A percentile compares a stretch with the other conserved stretches of the same genome.
phyloP scores from a whole-genome alignment of 352 stramenopile genomes.

The Plasmopara muralis region DNA sequence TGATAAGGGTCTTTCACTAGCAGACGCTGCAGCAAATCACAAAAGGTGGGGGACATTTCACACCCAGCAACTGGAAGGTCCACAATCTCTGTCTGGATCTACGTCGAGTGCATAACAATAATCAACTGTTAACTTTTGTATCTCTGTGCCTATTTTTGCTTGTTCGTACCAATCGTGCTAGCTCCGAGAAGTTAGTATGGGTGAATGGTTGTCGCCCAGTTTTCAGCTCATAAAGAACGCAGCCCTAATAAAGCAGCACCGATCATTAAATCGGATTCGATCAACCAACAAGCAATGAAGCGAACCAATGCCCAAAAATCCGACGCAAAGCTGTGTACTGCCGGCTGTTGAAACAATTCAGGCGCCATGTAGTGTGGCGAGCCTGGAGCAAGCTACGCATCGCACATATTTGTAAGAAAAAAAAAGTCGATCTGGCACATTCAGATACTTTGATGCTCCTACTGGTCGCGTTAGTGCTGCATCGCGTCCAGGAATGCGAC shows the following conservation, averaged over 20 bases:
- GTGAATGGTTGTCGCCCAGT: conserved; percentile 63
- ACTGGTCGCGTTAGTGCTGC: conserved; percentile 27
- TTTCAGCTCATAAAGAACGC: conserved; percentile 70
- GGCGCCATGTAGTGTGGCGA: conserved; percentile 90
- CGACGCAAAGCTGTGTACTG: conserved; percentile 85
- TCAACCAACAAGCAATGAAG: not conserved
- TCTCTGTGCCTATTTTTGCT: not conserved
- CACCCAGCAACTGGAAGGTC: conserved; percentile 38
- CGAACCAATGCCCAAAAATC: conserved; percentile 82
- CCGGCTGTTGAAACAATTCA: conserved; percentile 82
- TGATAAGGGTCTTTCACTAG: conserved; percentile 67
- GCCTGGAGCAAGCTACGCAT: conserved; percentile 44
- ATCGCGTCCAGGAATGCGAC: conserved; percentile 67
- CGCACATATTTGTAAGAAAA: not conserved
- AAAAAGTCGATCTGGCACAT: not conserved
- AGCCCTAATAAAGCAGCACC: conserved; percentile 36
- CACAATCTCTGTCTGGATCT: conserved; percentile 68
- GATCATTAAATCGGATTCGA: not conserved
- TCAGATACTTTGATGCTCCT: conserved; percentile 3
- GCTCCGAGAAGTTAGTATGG: conserved; percentile 63
- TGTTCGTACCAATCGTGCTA: conserved; percentile 53
- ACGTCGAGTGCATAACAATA: not conserved
- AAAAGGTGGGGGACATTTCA: conserved; percentile 51
- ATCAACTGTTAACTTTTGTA: not conserved
- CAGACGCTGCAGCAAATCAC: conserved; percentile 44